Conservation (phyloP, 2,329 filamentous ascomycete genomes). For the Venturia aucupariae region DNA sequence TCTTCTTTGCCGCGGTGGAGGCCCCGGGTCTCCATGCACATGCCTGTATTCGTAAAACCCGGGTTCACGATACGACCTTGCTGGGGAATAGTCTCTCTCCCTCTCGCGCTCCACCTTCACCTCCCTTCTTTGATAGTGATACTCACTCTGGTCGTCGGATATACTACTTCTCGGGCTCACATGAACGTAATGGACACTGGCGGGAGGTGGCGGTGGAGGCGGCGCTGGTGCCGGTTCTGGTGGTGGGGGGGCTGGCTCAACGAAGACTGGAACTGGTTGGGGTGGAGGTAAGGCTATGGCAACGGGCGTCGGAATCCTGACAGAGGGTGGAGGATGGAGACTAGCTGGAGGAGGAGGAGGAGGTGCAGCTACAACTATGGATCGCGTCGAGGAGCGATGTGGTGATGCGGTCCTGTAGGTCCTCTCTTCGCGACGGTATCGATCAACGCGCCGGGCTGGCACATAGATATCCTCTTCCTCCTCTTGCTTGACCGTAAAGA, state of each 20-base stretch:
- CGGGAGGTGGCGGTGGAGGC: constrained; percentile 20
- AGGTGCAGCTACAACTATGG: background rate
- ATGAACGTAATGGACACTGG: constrained; percentile 35
- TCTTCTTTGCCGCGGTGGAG: constrained; percentile 18
- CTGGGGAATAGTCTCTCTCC: constrained; percentile 25
- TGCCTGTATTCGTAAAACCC: constrained; percentile 37
- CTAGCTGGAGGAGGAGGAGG: constrained; percentile 20
- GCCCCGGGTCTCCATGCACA: constrained; percentile 29
- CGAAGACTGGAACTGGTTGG: constrained; percentile 32
- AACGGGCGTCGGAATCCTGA: constrained; percentile 17
- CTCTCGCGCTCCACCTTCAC: constrained; percentile 15
- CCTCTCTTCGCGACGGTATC: constrained; percentile 17
- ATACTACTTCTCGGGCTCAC: constrained; percentile 31
- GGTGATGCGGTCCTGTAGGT: background rate
- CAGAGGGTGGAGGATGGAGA: constrained; percentile 20
- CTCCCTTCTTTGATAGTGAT: constrained; percentile 25
- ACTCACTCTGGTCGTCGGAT: constrained; percentile 25
- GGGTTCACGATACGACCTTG: constrained; percentile 20
- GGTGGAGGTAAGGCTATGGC: constrained; percentile 16
- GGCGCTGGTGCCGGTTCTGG: constrained; percentile 26
- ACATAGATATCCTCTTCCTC: constrained; percentile 35
- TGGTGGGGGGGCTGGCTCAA: constrained; percentile 25
- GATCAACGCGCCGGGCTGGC: constrained; percentile 22
- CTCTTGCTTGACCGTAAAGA: constrained; percentile 36
- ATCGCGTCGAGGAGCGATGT: background rate